These are phyloP conservation scores for Diaporthe batatas DNA, from an alignment of 2,329 filamentous ascomycete genomes.

Conservation along the genomic window DNA sequence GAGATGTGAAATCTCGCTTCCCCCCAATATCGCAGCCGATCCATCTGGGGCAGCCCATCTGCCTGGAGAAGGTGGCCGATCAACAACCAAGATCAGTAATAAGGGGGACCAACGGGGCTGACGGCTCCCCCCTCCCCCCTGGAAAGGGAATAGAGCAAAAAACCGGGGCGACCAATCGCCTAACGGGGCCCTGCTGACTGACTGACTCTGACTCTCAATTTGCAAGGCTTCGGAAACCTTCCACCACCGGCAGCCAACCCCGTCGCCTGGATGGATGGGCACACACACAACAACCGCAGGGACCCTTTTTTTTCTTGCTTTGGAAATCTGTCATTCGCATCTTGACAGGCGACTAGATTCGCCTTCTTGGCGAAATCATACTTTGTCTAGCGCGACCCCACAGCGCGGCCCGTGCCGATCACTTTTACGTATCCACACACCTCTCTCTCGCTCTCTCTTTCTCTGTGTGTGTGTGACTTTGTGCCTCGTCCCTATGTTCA, in stretches of 20 bases:
- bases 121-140: background rate
- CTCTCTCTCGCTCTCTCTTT: background rate
- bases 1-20: conserved; percentile 33
- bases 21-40: conserved; percentile 3
- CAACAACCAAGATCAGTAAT: background rate
- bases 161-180: background rate
- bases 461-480: background rate
- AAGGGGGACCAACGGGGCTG: background rate
- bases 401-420: conserved; percentile 30
- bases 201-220: background rate
- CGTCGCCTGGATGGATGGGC: no score
- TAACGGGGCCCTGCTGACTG: background rate
- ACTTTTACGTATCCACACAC: background rate
- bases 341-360: conserved; percentile 26
- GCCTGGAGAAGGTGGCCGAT: conserved; percentile 21
- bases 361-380: conserved; percentile 22
- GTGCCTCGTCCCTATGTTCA: background rate
- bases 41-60: conserved; percentile 18
- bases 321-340: conserved; percentile 20
- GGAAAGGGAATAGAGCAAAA: background rate
- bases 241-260: background rate
- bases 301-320: background rate
- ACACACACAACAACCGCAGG: background rate
- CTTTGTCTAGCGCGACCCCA: conserved; percentile 24
- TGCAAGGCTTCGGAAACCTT: background rate